Evolutionary conservation across 345 rosid species (phyloP), one percentile per base, ranked within the genome.

Genomic region (Boechera retrofracta): DNA sequence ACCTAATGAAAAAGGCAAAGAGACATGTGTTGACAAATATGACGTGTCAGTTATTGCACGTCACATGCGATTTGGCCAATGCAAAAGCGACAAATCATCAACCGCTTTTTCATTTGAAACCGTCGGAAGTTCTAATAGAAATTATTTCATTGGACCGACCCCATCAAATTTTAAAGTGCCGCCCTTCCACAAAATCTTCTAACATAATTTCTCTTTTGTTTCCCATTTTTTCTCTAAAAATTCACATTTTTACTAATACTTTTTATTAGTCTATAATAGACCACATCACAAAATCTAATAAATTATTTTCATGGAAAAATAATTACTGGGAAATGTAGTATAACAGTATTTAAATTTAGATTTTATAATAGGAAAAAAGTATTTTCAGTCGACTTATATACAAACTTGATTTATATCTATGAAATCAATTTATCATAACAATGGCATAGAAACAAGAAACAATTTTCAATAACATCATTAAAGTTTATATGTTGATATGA

Each of bases 21-120:
- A 36, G 41, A 36, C 41, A 29, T 49, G 10, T 63, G 32, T 71
- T 21, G n/a, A 44, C 33, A 71, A 33, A 18, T 31, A 61, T 53
- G 62, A 74, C 47, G 71, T 64, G 77, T 56, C 77, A 65, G 28
- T 42, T 1, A 24, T 13, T 10, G 49, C 66, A 74, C 59, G 72
- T 75, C 52, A 57, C 59, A 56, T 33, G 21, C 3, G 7, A n/a
- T 47, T 33, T 53, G 26, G 41, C 78, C 73, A 75, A 75, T 75
- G 42, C 1, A 3, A 66, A 45, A 57, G 15, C 21, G 58, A 65
- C 71, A 65, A 1, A 16, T 67, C 66, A 56, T 42, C 39, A 36
- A 56, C 9, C 16, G 39, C 64, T 44, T 45, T 73, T 64, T 24
- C 62, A 10, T 29, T 52, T 38, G 41, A 61, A 39, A 63, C 54